Base-by-base conservation (phyloP, 805 yeast species). In the Ogataea pilisensis region DNA sequence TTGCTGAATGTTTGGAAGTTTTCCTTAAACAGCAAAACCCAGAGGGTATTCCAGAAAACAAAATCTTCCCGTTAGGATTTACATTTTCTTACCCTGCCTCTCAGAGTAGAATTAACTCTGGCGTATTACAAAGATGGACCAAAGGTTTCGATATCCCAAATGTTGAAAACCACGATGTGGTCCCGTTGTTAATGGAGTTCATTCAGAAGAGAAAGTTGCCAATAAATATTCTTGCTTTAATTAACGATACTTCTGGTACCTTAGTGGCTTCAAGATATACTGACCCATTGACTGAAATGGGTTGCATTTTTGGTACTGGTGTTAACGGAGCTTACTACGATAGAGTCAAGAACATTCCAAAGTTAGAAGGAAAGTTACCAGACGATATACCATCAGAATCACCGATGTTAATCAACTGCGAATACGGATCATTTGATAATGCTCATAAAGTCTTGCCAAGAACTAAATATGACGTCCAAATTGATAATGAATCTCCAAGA, bases 281-380 rank as follows among this genome's bases (percentile, higher is more conserved):
- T 39, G 97, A 93, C 61, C 78, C 89, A 36, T 80, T 77, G 55
- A 82, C 96, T 54, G 85, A 85, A 70, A 85, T 91, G 95, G 99
- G 99, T 47, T 81, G 89, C 62, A 93, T 93, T 56, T 93, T 90
- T 61, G 99, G 99, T 62, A 91, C 99, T 34, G 99, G 99, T 58
- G 93, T 95, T 69, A 91, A 91, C 66, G 98, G 98, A 64, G 96
- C 97, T 42, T 91, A 91, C 72, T 91, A 82, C 67, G 99, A 91
- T 56, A 69, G 69, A 41, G 83, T 82, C 41, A 61, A 68, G 35
- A 79, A 82, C 59, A 82, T 93, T 58, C 93, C 93, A 50, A 91
- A 91, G 72, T 73, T 93, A 53, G 78, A 79, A 56, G 96, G 95
- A 46, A 72, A 70, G 56, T 64, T 85, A 42, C 69, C 76, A 28